Percentiles rank a stretch among this genome's conserved stretches.
These are phyloP conservation scores for Sphaerobolus stellatus DNA, from an alignment of 1,284 basidiomycete species.

Conservation along the genomic window DNA sequence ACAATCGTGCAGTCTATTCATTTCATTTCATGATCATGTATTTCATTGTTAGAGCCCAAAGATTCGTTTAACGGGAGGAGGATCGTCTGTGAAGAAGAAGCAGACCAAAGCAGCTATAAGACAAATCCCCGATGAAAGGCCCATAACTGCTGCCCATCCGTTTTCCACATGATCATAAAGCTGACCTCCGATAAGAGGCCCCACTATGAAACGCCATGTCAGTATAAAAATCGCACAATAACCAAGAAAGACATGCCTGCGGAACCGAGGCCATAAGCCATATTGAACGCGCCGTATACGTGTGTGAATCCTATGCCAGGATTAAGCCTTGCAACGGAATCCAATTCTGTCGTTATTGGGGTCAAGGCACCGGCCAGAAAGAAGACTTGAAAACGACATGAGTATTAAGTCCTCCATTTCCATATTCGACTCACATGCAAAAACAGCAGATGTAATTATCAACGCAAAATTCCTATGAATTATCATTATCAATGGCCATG, in stretches of 20 bases:
- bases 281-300: constrained; percentile 65
- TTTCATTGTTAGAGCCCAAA: no score
- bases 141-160: constrained; percentile 59
- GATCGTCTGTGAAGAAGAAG: no score
- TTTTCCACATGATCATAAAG: constrained; percentile 52
- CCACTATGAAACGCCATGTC: constrained; percentile 41
- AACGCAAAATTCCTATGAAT: constrained; percentile 52
- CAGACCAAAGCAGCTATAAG: no score
- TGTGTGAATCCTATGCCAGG: constrained; percentile 71
- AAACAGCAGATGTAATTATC: constrained; percentile 43
- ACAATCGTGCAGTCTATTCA: no score
- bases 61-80: no score
- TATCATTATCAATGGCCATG: constrained; percentile 65
- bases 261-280: constrained; percentile 64
- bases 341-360: constrained; percentile 64
- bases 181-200: constrained; percentile 67
- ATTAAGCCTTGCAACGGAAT: constrained; percentile 50
- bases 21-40: no score
- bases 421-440: neutral
- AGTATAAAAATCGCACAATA: neutral
- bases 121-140: no score
- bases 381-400: constrained; percentile 44
- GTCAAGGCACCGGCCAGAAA: constrained; percentile 57
- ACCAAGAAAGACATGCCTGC: constrained; percentile 35
- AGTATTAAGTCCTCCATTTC: neutral